These are phyloP conservation scores for Pyrus betulifolia DNA, from an alignment of 306 rosid genomes.

Conservation along the genomic window DNA sequence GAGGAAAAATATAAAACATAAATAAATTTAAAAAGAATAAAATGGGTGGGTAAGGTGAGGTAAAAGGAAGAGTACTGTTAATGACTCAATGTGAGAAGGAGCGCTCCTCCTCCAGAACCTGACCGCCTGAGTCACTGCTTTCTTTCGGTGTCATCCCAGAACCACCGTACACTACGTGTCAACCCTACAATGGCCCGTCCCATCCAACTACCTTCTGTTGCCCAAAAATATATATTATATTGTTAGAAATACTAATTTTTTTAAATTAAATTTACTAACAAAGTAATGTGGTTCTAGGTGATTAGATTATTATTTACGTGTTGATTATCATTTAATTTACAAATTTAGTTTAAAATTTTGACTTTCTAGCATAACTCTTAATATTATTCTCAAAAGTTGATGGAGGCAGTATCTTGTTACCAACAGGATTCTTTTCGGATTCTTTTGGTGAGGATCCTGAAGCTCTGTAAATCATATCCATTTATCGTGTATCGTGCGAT, in stretches of 20 bases:
- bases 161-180: neutral
- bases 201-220: neutral
- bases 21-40: neutral
- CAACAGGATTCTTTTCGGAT: accelerated
- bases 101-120: neutral
- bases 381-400: too few species aligned
- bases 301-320: too few species aligned
- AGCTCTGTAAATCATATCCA: accelerated
- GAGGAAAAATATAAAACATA: neutral
- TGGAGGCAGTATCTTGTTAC: too few species aligned
- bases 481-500: accelerated
- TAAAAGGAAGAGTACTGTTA: neutral
- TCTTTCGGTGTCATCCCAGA: neutral
- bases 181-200: neutral
- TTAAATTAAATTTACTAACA: too few species aligned
- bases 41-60: neutral
- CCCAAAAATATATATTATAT: neutral
- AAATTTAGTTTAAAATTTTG: too few species aligned
- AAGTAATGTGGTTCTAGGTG: accelerated
- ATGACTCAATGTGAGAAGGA: neutral
- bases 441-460: accelerated
- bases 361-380: too few species aligned
- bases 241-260: too few species aligned
- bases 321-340: too few species aligned
- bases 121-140: neutral